Percentiles rank a stretch among this genome's conserved stretches.
These are phyloP conservation scores for Phoenix dactylifera DNA, from an alignment of 176 grass and related monocot species.

Conservation along the genomic window DNA sequence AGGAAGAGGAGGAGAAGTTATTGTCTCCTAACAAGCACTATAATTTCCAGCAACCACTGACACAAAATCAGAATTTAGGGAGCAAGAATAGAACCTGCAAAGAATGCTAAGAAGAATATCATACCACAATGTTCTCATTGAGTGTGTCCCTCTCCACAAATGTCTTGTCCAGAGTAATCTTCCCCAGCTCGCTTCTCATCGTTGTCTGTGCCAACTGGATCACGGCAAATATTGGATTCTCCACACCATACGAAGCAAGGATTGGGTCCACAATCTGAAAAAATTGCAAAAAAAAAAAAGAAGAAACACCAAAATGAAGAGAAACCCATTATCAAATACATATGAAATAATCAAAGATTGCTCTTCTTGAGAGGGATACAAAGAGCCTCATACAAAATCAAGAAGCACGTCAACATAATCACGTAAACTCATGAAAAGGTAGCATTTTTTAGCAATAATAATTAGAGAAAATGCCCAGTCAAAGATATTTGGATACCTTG, in stretches of 20 bases:
- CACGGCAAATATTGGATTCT: conserved; percentile 85
- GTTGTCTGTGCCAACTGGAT: conserved; percentile 89
- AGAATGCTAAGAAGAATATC: not conserved
- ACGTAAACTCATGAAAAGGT: no score
- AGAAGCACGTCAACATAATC: no score
- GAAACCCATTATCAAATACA: no score
- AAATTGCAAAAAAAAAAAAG: not conserved
- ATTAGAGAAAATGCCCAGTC: not conserved
- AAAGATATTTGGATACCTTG: conserved; percentile 38
- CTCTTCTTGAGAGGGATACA: no score
- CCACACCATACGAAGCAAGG: conserved; percentile 86
- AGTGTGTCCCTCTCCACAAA: conserved; percentile 81
- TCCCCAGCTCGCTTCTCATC: conserved; percentile 93
- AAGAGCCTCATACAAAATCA: no score
- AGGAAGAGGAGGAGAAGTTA: no score
- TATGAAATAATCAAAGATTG: no score
- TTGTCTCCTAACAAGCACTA: no score
- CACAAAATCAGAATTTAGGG: no score
- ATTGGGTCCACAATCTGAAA: conserved; percentile 80
- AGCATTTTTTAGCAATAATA: no score
- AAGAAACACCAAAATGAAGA: not conserved
- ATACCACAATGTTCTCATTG: conserved; percentile 88
- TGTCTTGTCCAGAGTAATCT: conserved; percentile 91
- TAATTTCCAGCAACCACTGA: no score
- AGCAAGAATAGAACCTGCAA: no score